Evolutionary conservation across 495 filamentous ascomycete genomes (phyloP).

Genomic region (Daldinia grandis): DNA sequence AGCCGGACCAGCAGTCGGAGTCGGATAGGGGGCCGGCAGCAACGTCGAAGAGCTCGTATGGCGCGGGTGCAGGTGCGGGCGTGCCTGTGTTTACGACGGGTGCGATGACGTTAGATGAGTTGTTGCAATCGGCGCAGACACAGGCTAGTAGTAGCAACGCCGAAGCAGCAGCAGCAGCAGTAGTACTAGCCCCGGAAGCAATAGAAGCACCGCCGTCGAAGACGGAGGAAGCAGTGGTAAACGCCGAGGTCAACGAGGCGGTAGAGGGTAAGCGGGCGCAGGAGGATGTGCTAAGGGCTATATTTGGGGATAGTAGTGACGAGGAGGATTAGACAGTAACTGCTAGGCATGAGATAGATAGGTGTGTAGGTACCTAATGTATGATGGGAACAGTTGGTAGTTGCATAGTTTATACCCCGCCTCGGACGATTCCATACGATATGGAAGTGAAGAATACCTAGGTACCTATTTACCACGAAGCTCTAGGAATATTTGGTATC

Average conservation of each 20-base stretch:
- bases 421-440: neutral
- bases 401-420: neutral
- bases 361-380: no score
- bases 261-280: slow-evolving; percentile 81
- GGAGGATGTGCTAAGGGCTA: slow-evolving; percentile 91
- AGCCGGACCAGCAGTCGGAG: slow-evolving; percentile 61
- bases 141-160: neutral
- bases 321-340: slow-evolving; percentile 58
- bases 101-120: slow-evolving; percentile 60
- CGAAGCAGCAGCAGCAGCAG: neutral
- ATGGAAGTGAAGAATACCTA: neutral
- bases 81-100: slow-evolving; percentile 45
- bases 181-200: neutral
- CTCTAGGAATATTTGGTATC: neutral
- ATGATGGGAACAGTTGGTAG: neutral
- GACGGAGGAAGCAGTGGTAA: slow-evolving; percentile 55
- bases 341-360: neutral
- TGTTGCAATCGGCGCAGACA: slow-evolving; percentile 57
- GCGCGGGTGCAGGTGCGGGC: slow-evolving; percentile 37
- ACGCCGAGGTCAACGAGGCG: slow-evolving; percentile 85
- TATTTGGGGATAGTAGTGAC: slow-evolving; percentile 90
- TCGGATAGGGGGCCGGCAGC: slow-evolving; percentile 28
- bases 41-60: slow-evolving; percentile 25
- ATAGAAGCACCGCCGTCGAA: slow-evolving; percentile 19
- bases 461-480: neutral